phyloP scores from a whole-genome alignment of 306 rosid genomes.

The Fragaria vesca region DNA sequence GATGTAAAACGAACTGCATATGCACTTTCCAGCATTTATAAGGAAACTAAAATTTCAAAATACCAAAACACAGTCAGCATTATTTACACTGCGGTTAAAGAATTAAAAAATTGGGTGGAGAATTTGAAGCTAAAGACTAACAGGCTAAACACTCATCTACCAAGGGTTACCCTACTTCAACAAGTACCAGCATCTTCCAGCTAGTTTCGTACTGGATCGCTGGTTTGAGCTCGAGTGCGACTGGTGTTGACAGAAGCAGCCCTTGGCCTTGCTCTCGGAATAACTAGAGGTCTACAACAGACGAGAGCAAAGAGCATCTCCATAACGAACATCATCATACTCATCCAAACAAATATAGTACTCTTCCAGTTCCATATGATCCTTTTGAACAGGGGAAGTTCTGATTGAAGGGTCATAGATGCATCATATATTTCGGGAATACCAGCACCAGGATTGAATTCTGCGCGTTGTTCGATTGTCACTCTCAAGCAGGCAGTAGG shows the following conservation, averaged over 20 bases:
- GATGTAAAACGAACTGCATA: neutral
- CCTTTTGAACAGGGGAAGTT: constrained; percentile 61
- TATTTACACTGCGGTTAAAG: neutral
- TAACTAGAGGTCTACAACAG: constrained; percentile 57
- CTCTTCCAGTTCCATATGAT: constrained; percentile 78
- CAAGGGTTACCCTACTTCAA: constrained; percentile 21
- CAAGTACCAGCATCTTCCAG: constrained; percentile 5
- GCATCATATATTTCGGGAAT: constrained; percentile 84
- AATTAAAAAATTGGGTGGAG: neutral
- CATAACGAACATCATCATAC: constrained; percentile 46
- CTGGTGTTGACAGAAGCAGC: constrained; percentile 28
- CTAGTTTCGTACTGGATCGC: constrained; percentile 25
- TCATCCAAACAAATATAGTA: constrained; percentile 64
- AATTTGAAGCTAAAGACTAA: neutral
- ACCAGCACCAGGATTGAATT: constrained; percentile 69
- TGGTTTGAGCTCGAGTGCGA: constrained; percentile 10
- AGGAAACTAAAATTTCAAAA: neutral
- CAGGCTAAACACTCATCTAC: constrained; percentile 19
- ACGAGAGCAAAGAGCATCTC: constrained; percentile 51
- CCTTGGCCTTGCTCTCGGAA: constrained; percentile 57
- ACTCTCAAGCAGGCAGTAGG: constrained; percentile 73
- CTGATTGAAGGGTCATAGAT: constrained; percentile 47
- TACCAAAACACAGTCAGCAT: neutral
- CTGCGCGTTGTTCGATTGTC: constrained; percentile 73
- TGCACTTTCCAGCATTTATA: neutral